Base-by-base conservation (phyloP, 345 rosid species). In the thale cress (Arabidopsis thaliana) region DNA sequence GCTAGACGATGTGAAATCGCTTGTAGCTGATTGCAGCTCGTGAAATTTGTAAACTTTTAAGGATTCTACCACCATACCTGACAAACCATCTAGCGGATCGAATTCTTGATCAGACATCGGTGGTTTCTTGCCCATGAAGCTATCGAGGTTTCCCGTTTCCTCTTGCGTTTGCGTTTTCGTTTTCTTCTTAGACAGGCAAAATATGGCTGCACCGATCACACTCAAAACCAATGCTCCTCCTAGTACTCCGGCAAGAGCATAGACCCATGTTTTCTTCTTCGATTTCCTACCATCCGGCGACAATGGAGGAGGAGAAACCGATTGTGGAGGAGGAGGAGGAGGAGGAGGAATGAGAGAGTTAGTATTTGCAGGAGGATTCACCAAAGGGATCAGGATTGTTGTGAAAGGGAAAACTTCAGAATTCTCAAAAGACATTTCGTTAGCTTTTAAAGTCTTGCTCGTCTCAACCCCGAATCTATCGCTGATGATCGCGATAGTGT, bases 21-120 rank as follows among this genome's bases (percentile, higher is more conserved):
- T 83, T 0, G 97, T 93, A 22, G 96, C 96, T 45, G 83, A 75
- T 65, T 75, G 74, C 11, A 91, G 78, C n/a, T 90, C 96, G 13
- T 82, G 71, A 48, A 83, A 84, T 46, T 66, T 84, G 84, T 91
- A 93, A 6, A 86, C 80, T 73, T 84, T 83, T 3, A 93, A 68
- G 2, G 93, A 85, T 62, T 83, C 85, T 38, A 84, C 89, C 22
- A 85, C 88, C 48, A 89, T 70, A 1, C 76, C 66, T 23, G 90
- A 84, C 44, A 89, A 56, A 37, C 82, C 78, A 40, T 82, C 83
- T 5, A 78, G 71, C n/a, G 81, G 44, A 28, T 81, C 87, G 25
- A 73, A 72, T 32, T 83, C 69, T 62, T 45, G 65, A 28, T 70
- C 58, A 0, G 60, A 49, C 16, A 4, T 12, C 2, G 83, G 74